A percentile compares a stretch with the other conserved stretches of the same genome.
These are phyloP conservation scores for Eucalyptus tenuipes DNA, from an alignment of 345 rosid species.

Conservation along the genomic window DNA sequence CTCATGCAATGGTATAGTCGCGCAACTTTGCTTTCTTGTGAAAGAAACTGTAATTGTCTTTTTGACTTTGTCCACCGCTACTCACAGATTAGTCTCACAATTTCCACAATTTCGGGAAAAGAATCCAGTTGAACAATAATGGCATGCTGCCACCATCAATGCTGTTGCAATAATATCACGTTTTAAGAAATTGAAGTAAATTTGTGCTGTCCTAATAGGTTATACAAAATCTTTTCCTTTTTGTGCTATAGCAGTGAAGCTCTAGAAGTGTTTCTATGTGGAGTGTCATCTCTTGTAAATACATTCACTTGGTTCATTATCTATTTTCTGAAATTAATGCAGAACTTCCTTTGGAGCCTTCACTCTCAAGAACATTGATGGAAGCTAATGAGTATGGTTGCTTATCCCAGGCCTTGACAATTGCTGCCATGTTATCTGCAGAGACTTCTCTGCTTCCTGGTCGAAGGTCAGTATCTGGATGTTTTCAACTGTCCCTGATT, in stretches of 20 bases:
- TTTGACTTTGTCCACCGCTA: not conserved
- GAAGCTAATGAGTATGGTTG: conserved; percentile 82
- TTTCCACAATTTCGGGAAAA: not conserved
- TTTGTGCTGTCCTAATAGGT: not conserved
- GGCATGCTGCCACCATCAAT: not conserved
- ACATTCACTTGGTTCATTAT: not conserved
- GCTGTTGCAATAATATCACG: not conserved
- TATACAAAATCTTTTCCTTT: not conserved
- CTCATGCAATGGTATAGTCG: not conserved
- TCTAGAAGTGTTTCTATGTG: not conserved
- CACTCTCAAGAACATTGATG: conserved; percentile 83
- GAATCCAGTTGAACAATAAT: not conserved
- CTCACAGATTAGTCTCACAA: not conserved
- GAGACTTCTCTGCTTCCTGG: conserved; percentile 76
- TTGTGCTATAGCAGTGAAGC: not conserved
- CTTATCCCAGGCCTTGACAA: conserved; percentile 87
- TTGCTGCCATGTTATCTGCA: conserved; percentile 91
- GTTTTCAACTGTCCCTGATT: not conserved
- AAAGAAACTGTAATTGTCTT: not conserved
- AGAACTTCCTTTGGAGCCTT: conserved; percentile 97
- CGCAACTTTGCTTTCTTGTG: not conserved
- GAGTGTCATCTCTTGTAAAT: not conserved
- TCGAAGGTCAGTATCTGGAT: conserved; percentile 30
- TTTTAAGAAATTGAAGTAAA: not conserved
- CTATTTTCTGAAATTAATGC: conserved; percentile 12